phyloP scores from a whole-genome alignment of 306 rosid species.

The Macrotyloma uniflorum region DNA sequence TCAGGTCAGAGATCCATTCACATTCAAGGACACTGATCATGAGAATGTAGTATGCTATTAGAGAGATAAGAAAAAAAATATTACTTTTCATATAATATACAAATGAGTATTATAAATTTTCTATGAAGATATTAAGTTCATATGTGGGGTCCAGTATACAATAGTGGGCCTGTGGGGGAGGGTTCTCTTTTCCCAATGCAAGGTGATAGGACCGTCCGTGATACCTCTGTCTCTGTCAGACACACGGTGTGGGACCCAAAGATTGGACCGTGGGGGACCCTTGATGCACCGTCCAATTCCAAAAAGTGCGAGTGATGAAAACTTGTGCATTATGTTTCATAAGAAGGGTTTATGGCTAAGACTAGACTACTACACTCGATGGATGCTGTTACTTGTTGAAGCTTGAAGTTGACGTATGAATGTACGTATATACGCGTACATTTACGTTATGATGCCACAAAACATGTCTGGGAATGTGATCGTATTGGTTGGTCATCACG shows the following conservation, averaged over 20 bases:
- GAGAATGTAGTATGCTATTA: neutral
- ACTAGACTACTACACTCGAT: neutral
- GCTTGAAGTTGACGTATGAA: neutral
- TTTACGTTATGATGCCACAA: conserved; percentile 14
- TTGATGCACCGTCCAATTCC: conserved; percentile 46
- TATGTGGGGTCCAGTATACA: conserved; percentile 37
- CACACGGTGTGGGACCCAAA: conserved; percentile 47
- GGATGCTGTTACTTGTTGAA: neutral
- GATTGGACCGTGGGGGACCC: conserved; percentile 35
- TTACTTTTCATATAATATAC: neutral
- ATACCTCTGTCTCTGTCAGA: conserved; percentile 52
- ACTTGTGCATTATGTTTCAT: conserved; percentile 21
- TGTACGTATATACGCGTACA: conserved; percentile 7
- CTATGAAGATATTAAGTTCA: neutral
- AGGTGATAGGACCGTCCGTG: conserved; percentile 87
- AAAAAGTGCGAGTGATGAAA: conserved; percentile 25
- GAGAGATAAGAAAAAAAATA: neutral
- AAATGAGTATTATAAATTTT: neutral
- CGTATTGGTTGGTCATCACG: conserved; percentile 31
- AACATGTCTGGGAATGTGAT: conserved; percentile 40
- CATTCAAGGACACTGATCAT: conserved; percentile 8
- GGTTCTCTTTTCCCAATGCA: conserved; percentile 54
- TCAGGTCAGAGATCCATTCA: conserved; percentile 28
- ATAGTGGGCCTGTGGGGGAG: conserved; percentile 33
- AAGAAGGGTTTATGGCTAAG: conserved; percentile 11